phyloP scores from a whole-genome alignment of 805 yeast species.

The Tetrapisispora taiwanensis region DNA sequence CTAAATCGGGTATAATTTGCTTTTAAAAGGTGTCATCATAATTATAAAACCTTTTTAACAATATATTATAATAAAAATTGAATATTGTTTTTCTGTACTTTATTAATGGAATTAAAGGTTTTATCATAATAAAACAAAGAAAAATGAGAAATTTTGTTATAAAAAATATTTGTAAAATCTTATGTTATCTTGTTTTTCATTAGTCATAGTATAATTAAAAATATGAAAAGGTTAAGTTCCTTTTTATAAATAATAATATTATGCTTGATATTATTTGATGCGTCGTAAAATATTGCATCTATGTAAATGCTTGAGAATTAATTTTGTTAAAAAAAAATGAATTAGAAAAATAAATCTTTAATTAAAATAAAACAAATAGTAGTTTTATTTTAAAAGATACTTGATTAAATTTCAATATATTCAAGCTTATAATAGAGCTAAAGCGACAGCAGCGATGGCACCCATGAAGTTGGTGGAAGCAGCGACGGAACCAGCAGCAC shows the following conservation, averaged over 20 bases:
- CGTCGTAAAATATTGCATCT: neutral
- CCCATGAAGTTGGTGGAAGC: slow-evolving; percentile 38
- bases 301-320: no score
- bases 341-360: neutral
- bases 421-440: slow-evolving; percentile 37
- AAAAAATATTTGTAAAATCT: neutral
- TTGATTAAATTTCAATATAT: neutral
- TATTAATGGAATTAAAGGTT: neutral
- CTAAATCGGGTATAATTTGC: neutral
- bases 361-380: neutral
- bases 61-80: neutral
- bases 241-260: neutral
- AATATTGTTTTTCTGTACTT: slow-evolving; percentile 1
- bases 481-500: slow-evolving; percentile 12
- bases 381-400: no score
- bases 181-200: neutral
- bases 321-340: no score
- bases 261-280: neutral
- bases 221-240: neutral
- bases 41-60: neutral
- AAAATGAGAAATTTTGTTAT: neutral
- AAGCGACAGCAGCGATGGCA: slow-evolving; percentile 40
- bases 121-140: neutral
- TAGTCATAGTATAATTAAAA: neutral
- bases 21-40: neutral